Evolutionary conservation across 164 flowering plant genomes (phyloP).

Genomic region (Brasenia schreberi): DNA sequence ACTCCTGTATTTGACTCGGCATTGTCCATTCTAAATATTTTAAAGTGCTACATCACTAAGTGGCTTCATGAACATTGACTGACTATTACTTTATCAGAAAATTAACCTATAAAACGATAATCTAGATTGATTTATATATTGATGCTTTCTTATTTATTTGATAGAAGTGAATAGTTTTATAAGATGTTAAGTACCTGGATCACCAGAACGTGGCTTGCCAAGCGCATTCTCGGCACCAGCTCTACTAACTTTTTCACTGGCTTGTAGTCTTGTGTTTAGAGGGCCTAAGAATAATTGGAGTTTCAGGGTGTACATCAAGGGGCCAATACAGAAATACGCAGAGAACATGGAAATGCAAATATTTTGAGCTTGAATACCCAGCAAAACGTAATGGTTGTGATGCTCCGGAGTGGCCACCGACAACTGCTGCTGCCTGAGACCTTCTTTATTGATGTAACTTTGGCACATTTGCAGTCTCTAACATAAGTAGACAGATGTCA

Average conservation of each 20-base stretch:
- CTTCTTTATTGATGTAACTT: conserved; percentile 68
- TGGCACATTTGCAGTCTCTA: conserved; percentile 78
- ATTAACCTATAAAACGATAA: background rate
- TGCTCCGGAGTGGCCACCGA: conserved; percentile 67
- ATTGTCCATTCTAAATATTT: no score
- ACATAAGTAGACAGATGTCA: conserved; percentile 7
- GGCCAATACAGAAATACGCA: background rate
- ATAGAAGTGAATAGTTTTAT: no score
- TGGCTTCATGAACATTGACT: background rate
- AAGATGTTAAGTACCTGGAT: conserved; percentile 41
- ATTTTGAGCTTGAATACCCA: conserved; percentile 37
- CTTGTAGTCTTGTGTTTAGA: conserved; percentile 69
- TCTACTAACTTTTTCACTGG: conserved; percentile 39
- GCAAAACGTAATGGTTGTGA: conserved; percentile 89
- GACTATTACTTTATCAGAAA: background rate
- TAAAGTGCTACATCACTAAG: no score
- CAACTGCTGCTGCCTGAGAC: conserved; percentile 74
- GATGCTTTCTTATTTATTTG: no score
- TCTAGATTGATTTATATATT: no score
- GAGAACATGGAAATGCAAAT: background rate
- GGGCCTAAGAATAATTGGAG: conserved; percentile 31
- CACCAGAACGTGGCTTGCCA: conserved; percentile 42
- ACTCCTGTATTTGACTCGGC: no score
- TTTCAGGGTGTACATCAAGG: background rate
- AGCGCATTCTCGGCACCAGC: conserved; percentile 34